These are phyloP conservation scores for Domatiomyces catenatus DNA, from an alignment of 2,329 filamentous ascomycete species.

Conservation along the genomic window DNA sequence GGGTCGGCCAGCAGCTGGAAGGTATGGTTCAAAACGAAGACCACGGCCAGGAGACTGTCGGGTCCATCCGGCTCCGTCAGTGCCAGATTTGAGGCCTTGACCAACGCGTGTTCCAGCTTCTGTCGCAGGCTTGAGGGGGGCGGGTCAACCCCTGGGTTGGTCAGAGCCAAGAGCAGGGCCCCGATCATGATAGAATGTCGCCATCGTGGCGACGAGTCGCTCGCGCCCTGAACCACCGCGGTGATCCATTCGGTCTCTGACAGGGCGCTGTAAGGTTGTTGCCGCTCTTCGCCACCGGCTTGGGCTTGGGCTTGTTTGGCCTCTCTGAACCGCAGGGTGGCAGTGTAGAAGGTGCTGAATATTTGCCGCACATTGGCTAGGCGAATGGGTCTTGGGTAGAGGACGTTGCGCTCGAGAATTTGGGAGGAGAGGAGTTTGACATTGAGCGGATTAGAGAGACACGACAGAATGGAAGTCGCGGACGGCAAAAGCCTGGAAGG, in stretches of 20 bases:
- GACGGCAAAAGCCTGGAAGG: slow-evolving; percentile 36
- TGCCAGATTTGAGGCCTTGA: slow-evolving; percentile 61
- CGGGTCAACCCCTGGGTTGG: slow-evolving; percentile 37
- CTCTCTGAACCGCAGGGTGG: slow-evolving; percentile 39
- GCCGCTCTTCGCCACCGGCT: slow-evolving; percentile 18
- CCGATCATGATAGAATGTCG: slow-evolving; percentile 69
- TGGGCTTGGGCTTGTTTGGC: slow-evolving; percentile 24
- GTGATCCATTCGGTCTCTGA: slow-evolving; percentile 42
- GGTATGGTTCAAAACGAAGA: slow-evolving; percentile 59
- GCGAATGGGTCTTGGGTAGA: slow-evolving; percentile 43
- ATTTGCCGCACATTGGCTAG: slow-evolving; percentile 41
- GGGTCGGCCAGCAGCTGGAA: slow-evolving; percentile 55
- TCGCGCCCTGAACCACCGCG: slow-evolving; percentile 42
- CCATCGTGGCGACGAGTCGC: slow-evolving; percentile 53
- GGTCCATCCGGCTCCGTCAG: slow-evolving; percentile 43
- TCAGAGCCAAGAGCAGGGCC: slow-evolving; percentile 61
- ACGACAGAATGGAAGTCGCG: slow-evolving; percentile 30
- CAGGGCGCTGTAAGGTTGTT: slow-evolving; percentile 35
- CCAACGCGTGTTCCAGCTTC: slow-evolving; percentile 57
- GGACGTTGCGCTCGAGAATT: slow-evolving; percentile 41
- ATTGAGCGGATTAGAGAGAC: slow-evolving; percentile 46
- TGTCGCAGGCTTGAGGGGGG: slow-evolving; percentile 48
- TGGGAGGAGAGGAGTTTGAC: slow-evolving; percentile 45
- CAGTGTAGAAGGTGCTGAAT: slow-evolving; percentile 47
- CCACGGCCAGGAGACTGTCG: slow-evolving; percentile 39